Evolutionary conservation across 441 rosid genomes (phyloP).

Genomic region (Melastoma candidum): DNA sequence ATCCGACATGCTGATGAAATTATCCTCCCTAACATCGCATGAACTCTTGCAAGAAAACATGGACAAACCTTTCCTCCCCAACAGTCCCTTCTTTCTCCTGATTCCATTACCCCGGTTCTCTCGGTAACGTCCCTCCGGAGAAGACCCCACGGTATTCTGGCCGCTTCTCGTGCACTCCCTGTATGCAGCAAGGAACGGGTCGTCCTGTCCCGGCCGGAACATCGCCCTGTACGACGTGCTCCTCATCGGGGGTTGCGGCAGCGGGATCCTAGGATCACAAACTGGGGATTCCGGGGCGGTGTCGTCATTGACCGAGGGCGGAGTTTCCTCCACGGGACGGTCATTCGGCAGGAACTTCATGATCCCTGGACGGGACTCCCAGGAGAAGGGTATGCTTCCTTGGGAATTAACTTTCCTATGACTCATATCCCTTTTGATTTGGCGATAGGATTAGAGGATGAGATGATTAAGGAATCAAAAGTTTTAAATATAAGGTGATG

Average conservation of each 20-base stretch:
- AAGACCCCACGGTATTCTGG: constrained; percentile 5
- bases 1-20: constrained; percentile 20
- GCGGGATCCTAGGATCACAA: constrained; percentile 23
- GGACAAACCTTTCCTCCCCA: constrained; percentile 14
- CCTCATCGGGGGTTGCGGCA: constrained; percentile 11
- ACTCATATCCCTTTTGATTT: constrained; percentile 18
- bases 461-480: too few relatives aligned
- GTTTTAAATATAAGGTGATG: too few relatives aligned
- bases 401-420: constrained; percentile 39
- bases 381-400: constrained; percentile 54
- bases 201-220: constrained; percentile 27
- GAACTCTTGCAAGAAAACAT: constrained; percentile 37
- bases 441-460: too few relatives aligned
- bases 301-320: too few relatives aligned
- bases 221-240: constrained; percentile 28
- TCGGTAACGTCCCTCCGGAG: too few relatives aligned
- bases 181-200: constrained; percentile 53
- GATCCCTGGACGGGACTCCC: constrained; percentile 54
- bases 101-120: too few relatives aligned
- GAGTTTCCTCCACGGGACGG: too few relatives aligned
- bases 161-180: constrained; percentile 33
- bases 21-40: constrained; percentile 37
- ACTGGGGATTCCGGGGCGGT: constrained; percentile 8
- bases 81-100: too few relatives aligned
- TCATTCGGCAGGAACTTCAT: constrained; percentile 19